phyloP scores from a whole-genome alignment of 257 asterid species.

The Paraleonurus japonicus region DNA sequence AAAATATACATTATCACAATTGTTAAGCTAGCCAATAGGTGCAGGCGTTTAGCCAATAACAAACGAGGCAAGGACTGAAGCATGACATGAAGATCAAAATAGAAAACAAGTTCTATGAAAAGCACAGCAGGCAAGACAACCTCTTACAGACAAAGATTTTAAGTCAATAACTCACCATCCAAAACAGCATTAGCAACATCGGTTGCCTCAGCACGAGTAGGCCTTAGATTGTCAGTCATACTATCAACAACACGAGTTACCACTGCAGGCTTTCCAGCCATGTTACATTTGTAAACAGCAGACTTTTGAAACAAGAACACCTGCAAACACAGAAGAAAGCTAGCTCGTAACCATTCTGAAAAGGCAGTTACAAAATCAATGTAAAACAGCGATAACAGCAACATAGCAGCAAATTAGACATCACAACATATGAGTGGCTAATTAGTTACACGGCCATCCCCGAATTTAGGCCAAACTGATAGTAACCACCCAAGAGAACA shows the following conservation, averaged over 20 bases:
- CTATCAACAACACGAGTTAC: constrained; percentile 97
- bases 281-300: constrained; percentile 88
- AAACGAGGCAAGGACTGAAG: background rate
- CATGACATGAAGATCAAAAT: background rate
- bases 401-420: background rate
- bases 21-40: constrained; percentile 13
- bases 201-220: constrained; percentile 98
- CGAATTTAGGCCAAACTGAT: background rate
- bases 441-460: background rate
- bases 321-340: constrained; percentile 37
- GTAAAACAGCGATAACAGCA: background rate
- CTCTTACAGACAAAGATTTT: background rate
- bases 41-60: background rate
- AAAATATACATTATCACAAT: constrained; percentile 7
- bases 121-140: background rate
- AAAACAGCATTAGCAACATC: constrained; percentile 96
- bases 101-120: background rate
- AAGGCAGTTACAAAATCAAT: background rate
- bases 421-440: background rate
- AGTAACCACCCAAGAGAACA: background rate
- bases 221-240: constrained; percentile 93
- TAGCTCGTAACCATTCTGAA: background rate
- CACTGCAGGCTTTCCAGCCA: constrained; percentile 97
- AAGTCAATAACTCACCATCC: constrained; percentile 57
- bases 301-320: constrained; percentile 88